Evolutionary conservation across 768 basidiomycete genomes (phyloP), one percentile per base, ranked within the genome.

Genomic region (Phallus indusiatus): DNA sequence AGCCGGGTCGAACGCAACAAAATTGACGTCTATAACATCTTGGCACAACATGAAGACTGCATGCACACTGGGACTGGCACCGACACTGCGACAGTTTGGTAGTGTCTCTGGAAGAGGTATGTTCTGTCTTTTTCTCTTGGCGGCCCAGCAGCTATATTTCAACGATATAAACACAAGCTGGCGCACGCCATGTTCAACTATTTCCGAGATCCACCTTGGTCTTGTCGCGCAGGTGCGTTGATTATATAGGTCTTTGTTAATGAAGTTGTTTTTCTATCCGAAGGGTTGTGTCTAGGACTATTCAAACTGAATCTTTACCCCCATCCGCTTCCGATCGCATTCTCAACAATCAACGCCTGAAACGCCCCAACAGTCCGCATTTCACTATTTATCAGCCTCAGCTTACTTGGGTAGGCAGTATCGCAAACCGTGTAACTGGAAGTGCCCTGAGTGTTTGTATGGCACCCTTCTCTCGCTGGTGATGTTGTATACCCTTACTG

Each of bases 371-470:
- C 62, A 90, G 88, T 67, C 96, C 96, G 9, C 94, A 97, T 72
- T 88, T 93, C 69, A 93, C 93, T 58, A 98, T 99, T 73, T 99
- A 99, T 75, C 87, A 94, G 68, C 89, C 88, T 1, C 91, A 98
- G 73, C 72, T 98, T 51, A 97, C 95, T 36, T 95, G 91, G 90
- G 14, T 90, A 56, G 79, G 74, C 5, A 96, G 93, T 17, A 92
- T 95, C 66, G 83, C 80, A 46, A 86, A 98, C 74, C 88, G 96
- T 70, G 71, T 80, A n/a, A 88, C 93, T 11, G 96, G 95, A 60
- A 80, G 72, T 8, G 90, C 77, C 10, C 80, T 99, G 53, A 87
- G 88, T 61, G 83, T 78, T 53, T 78, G 91, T 93, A 67, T 64
- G 85, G 83, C 52, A 18, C 53, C 18, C 52, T 37, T 11, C 22